Base-by-base conservation (phyloP, 2,329 filamentous ascomycete genomes). In the Magnaporthiopsis incrustans region DNA sequence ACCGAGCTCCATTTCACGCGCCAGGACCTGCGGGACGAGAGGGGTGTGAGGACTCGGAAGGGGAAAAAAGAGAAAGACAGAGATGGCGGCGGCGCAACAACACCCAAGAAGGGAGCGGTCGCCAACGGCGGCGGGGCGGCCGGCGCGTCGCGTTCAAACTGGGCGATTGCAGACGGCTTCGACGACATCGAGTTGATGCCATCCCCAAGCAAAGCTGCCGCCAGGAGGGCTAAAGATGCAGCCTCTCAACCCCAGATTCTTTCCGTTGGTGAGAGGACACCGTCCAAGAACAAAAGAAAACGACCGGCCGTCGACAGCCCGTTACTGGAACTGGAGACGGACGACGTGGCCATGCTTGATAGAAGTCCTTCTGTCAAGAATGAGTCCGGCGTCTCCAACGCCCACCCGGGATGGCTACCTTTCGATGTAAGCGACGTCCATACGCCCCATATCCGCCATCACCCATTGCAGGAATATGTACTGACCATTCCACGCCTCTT, bases 1-100 rank as follows among this genome's bases (percentile, higher is more conserved):
- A 91, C 88, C 1, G 88, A 91, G 72, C 83, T 89, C 66, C 82
- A 88, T 67, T 95, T 95, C 71, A 78, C 89, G 33, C 85, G 88
- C 70, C 85, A 89, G 67, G 90, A 94, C 70, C 76, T 91, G 68
- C 82, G 81, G 56, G 88, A 91, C 68, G 87, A 82, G 73, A 69
- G 81, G 74, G 68, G 79, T 75, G 63, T 81, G 77, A 33, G 60
- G 26, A 33, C 30, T 18, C 35, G 27, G 11, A 62, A 57, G 50
- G 60, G 38, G 15, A 56, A 57, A 27, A 62, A 33, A 10, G 44
- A 72, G 62, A 68, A 71, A 63, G 66, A 65, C 11, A 74, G 84
- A 64, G 84, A 78, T 69, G 82, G 80, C 22, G 72, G 71, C 26
- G 70, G 68, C 4, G 76, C 77, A 0, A 71, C 76, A 0, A 81